phyloP scores from a whole-genome alignment of 768 basidiomycete genomes.

The Leucosporidium creatinivorum region DNA sequence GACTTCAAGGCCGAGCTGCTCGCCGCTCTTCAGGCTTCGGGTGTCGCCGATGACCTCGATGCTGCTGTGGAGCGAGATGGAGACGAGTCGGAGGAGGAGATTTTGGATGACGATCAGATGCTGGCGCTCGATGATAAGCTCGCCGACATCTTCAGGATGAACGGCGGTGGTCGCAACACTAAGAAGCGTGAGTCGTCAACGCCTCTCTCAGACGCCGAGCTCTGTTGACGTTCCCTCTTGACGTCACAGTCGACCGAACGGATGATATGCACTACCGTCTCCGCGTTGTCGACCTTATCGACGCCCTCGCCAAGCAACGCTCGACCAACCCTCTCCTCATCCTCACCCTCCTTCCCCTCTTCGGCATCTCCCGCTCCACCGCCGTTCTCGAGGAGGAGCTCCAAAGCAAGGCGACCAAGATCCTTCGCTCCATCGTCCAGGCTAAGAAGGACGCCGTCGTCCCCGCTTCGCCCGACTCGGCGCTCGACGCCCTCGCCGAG shows the following conservation, averaged over 20 bases:
- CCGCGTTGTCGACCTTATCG: conserved; percentile 88
- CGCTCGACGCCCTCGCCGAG: conserved; percentile 29
- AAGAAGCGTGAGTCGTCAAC: conserved; percentile 55
- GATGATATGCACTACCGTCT: conserved; percentile 95
- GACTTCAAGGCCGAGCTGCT: conserved; percentile 58
- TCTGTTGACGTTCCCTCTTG: not conserved
- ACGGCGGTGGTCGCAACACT: conserved; percentile 54
- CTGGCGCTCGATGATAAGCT: conserved; percentile 89
- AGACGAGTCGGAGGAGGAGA: conserved; percentile 40
- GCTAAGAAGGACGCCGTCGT: conserved; percentile 19
- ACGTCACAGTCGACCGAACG: conserved; percentile 57
- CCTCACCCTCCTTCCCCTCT: conserved; percentile 63
- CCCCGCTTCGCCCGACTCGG: conserved; percentile 4
- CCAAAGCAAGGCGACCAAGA: conserved; percentile 75
- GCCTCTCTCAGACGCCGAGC: conserved; percentile 41
- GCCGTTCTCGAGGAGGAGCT: conserved; percentile 75
- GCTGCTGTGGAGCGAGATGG: conserved; percentile 50
- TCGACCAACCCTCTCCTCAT: conserved; percentile 62
- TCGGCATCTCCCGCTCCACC: conserved; percentile 62
- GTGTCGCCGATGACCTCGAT: conserved; percentile 47
- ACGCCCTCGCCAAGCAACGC: conserved; percentile 70
- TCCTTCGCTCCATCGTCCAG: conserved; percentile 47
- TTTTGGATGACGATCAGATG: conserved; percentile 98
- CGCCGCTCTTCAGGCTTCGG: conserved; percentile 45
- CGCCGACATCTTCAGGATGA: conserved; percentile 71